Evolutionary conservation across 2,329 filamentous ascomycete species (phyloP).

Genomic region (Epichloe typhina): DNA sequence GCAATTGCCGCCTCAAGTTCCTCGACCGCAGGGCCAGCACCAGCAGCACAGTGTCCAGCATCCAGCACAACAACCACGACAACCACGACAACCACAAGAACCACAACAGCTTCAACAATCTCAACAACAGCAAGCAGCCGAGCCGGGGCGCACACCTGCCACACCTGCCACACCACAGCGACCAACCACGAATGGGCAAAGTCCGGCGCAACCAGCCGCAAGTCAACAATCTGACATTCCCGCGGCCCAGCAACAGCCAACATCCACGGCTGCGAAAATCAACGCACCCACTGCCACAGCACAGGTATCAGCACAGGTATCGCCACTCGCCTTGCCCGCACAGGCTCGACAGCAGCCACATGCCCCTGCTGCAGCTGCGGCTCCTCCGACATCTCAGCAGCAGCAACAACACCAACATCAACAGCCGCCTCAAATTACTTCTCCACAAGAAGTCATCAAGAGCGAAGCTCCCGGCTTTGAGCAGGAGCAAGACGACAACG

Average conservation of each 20-base stretch:
- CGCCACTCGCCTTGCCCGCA: not conserved
- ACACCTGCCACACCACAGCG: conserved; percentile 2
- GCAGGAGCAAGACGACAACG: conserved; percentile 17
- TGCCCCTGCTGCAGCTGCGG: not conserved
- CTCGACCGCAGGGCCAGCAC: conserved; percentile 10
- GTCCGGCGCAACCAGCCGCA: not conserved
- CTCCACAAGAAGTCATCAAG: conserved; percentile 12
- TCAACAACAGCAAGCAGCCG: conserved; percentile 6
- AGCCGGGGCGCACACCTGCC: not conserved
- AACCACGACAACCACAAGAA: not conserved
- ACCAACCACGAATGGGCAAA: not conserved
- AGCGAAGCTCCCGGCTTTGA: conserved; percentile 9
- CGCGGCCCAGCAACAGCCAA: not conserved
- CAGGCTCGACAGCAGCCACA: not conserved
- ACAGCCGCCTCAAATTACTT: conserved; percentile 4
- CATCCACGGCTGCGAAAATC: not conserved
- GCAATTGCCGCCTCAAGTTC: conserved; percentile 16
- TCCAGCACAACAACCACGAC: conserved; percentile 8
- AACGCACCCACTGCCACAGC: not conserved
- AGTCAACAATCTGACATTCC: not conserved
- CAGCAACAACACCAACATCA: not conserved
- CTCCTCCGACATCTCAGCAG: not conserved
- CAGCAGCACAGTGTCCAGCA: conserved; percentile 4
- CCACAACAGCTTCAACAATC: too few species aligned
- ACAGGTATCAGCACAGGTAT: not conserved